Percentiles rank a stretch among this genome's conserved stretches.
phyloP scores from a whole-genome alignment of 345 rosid genomes.

The Nephelium lappaceum region DNA sequence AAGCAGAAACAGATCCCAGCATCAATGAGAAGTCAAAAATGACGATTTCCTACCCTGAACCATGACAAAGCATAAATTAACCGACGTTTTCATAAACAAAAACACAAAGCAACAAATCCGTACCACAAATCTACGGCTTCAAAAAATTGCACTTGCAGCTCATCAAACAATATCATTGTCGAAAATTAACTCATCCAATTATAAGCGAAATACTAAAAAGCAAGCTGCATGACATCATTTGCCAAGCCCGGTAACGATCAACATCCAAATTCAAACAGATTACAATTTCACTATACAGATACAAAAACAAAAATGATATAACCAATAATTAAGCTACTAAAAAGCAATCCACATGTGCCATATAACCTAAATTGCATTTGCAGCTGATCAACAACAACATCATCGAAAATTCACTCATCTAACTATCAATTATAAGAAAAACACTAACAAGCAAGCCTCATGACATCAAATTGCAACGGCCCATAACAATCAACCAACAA shows the following conservation, averaged over 20 bases:
- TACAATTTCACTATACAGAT: no score
- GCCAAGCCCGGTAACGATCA: no score
- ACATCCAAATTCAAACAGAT: no score
- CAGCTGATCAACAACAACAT: neutral
- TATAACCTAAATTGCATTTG: neutral
- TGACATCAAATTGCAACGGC: neutral
- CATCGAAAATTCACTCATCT: neutral
- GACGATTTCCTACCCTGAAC: slow-evolving; percentile 2
- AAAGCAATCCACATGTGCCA: neutral
- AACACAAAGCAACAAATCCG: neutral
- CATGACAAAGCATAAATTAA: neutral
- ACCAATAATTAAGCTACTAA: no score
- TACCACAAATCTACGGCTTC: no score
- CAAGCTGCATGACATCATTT: no score
- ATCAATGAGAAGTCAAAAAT: neutral
- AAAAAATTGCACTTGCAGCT: no score
- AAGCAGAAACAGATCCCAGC: neutral
- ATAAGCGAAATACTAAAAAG: no score
- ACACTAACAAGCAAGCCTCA: neutral
- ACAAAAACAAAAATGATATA: no score
- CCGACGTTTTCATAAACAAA: neutral
- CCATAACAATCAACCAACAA: neutral
- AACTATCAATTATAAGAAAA: neutral
- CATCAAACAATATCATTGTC: no score
- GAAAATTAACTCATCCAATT: no score